Evolutionary conservation across 345 rosid genomes (phyloP).

Genomic region (Hibiscus trionum): DNA sequence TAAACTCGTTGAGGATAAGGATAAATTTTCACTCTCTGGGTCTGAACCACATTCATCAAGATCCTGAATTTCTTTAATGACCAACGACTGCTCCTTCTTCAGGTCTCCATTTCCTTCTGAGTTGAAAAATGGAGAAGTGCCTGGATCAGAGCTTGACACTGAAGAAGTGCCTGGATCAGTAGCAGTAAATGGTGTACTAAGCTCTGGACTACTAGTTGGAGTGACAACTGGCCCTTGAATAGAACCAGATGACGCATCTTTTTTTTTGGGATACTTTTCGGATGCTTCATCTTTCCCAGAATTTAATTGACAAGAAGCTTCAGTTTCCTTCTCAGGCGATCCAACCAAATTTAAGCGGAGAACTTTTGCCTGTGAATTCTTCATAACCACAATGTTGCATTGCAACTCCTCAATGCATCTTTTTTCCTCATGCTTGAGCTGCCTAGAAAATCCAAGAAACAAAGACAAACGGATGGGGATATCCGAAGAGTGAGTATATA

Average conservation of each 20-base stretch:
- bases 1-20: slow-evolving; percentile 67
- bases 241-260: slow-evolving; percentile 41
- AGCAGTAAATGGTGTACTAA: slow-evolving; percentile 87
- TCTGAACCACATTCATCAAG: slow-evolving; percentile 67
- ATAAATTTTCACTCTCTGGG: slow-evolving; percentile 66
- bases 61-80: slow-evolving; percentile 46
- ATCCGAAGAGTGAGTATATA: not conserved
- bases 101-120: slow-evolving; percentile 48
- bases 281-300: slow-evolving; percentile 45
- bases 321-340: slow-evolving; percentile 46
- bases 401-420: slow-evolving; percentile 91
- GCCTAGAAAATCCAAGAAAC: slow-evolving; percentile 31
- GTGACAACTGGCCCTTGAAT: slow-evolving; percentile 71
- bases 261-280: slow-evolving; percentile 29
- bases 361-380: slow-evolving; percentile 85
- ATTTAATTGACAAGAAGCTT: slow-evolving; percentile 26
- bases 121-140: slow-evolving; percentile 78
- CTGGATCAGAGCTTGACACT: slow-evolving; percentile 88
- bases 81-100: slow-evolving; percentile 60
- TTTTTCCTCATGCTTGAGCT: slow-evolving; percentile 80
- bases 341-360: slow-evolving; percentile 92
- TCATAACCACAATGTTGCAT: slow-evolving; percentile 95
- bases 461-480: not conserved
- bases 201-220: slow-evolving; percentile 92
- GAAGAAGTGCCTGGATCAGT: slow-evolving; percentile 97